phyloP scores from a whole-genome alignment of 192 early-diverging fungal genomes.

The Mortierella alpina region DNA sequence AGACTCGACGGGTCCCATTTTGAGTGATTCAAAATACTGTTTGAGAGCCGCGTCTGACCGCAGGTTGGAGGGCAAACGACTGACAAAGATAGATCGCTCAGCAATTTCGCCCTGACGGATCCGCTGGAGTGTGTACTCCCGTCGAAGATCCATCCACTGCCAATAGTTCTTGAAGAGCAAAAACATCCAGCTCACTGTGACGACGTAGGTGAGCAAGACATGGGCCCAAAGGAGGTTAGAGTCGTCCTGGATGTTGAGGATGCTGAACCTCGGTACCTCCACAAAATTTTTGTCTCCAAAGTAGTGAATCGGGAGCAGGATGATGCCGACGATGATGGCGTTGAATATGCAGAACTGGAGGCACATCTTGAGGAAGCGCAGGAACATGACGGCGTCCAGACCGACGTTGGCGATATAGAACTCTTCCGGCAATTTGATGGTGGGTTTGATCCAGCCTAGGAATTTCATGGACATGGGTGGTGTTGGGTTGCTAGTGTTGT shows the following conservation, averaged over 20 bases:
- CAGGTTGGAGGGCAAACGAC: constrained; percentile 59
- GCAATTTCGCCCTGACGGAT: constrained; percentile 53
- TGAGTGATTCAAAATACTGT: constrained; percentile 63
- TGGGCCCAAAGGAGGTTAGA: constrained; percentile 64
- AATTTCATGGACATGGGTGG: constrained; percentile 58
- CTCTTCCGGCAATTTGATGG: constrained; percentile 58
- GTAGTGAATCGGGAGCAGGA: constrained; percentile 66
- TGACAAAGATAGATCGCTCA: constrained; percentile 65
- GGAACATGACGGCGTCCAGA: constrained; percentile 71
- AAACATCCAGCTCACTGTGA: constrained; percentile 64
- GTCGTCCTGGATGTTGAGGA: constrained; percentile 57
- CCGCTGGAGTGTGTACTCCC: constrained; percentile 53
- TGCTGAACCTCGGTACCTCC: constrained; percentile 48
- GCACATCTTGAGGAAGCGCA: constrained; percentile 71
- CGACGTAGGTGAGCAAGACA: constrained; percentile 58
- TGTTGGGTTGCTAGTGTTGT: constrained; percentile 55
- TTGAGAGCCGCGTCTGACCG: constrained; percentile 61
- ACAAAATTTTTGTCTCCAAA: background rate
- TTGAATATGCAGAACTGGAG: constrained; percentile 62
- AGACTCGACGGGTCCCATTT: constrained; percentile 65
- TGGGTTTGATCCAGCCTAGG: constrained; percentile 61
- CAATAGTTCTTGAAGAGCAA: constrained; percentile 67
- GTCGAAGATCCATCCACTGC: constrained; percentile 63
- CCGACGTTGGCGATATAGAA: constrained; percentile 67
- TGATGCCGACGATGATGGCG: constrained; percentile 52